Conservation (phyloP, 495 filamentous ascomycete genomes). For the Pseudoneurospora amorphoporcata region DNA sequence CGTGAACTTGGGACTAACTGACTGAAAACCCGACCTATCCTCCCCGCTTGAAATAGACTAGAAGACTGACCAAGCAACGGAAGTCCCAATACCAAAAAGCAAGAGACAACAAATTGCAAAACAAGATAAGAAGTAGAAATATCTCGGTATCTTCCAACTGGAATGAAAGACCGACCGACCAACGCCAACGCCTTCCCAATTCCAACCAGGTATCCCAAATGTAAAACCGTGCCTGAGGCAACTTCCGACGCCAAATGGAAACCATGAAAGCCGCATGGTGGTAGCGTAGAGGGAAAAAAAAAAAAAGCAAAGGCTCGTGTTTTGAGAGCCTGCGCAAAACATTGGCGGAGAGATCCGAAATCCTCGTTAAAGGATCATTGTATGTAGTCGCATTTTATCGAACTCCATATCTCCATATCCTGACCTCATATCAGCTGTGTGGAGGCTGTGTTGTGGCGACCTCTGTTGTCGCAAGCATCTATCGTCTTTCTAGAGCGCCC, state of each 20-base stretch:
- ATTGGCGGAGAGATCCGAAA: background rate
- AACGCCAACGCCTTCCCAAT: background rate
- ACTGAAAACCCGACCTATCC: background rate
- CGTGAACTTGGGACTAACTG: background rate
- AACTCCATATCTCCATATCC: background rate
- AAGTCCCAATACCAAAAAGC: background rate
- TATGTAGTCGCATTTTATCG: background rate
- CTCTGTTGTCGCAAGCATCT: background rate
- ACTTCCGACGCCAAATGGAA: background rate
- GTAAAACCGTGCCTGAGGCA: background rate
- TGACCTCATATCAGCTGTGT: background rate
- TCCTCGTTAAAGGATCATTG: background rate
- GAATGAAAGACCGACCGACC: background rate
- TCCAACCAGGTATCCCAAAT: background rate
- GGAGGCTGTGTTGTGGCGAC: background rate
- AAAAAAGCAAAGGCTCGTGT: background rate
- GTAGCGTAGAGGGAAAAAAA: background rate
- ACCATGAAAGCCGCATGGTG: background rate
- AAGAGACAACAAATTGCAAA: no score
- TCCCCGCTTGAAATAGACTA: background rate
- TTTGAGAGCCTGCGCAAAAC: background rate
- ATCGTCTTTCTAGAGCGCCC: background rate
- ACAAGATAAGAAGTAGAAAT: background rate
- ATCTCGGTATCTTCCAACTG: background rate
- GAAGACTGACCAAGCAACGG: background rate